Evolutionary conservation across 208 protist species (phyloP).

Genomic region (Phytomonas sp.): DNA sequence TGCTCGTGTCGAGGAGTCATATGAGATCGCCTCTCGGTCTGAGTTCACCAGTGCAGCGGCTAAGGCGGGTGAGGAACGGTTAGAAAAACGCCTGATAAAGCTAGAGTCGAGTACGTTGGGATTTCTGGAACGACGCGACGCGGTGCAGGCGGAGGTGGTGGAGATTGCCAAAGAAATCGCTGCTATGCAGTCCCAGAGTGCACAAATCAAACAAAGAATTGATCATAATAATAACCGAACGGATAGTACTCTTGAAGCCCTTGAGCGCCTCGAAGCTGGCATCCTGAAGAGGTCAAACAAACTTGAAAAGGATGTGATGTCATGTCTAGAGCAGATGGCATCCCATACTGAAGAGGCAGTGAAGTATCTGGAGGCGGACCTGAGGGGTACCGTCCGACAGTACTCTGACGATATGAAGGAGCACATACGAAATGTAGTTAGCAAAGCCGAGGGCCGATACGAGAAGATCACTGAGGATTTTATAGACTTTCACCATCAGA

Average conservation of each 20-base stretch:
- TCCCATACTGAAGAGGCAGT: constrained; percentile 17
- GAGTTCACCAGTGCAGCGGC: constrained; percentile 44
- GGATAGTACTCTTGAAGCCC: not conserved
- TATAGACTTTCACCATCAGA: constrained; percentile 1
- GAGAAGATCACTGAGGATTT: constrained; percentile 12
- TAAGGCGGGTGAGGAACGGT: constrained; percentile 48
- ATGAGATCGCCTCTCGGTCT: constrained; percentile 32
- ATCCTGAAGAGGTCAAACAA: constrained; percentile 8
- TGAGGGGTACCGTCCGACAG: constrained; percentile 17
- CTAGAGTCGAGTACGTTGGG: constrained; percentile 21
- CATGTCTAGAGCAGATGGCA: constrained; percentile 17
- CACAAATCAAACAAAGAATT: not conserved
- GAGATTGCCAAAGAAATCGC: constrained; percentile 32
- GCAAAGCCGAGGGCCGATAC: constrained; percentile 4
- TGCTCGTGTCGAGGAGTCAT: constrained; percentile 36
- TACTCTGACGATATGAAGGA: constrained; percentile 18
- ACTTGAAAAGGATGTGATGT: constrained; percentile 12
- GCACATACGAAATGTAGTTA: constrained; percentile 10
- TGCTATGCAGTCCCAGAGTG: constrained; percentile 22
- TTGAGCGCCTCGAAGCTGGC: not conserved
- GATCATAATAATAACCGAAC: not conserved
- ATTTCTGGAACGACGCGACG: constrained; percentile 16
- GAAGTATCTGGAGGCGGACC: constrained; percentile 16
- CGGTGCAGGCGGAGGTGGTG: constrained; percentile 17
- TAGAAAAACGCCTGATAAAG: constrained; percentile 42